Base-by-base conservation (phyloP, 805 yeast species). In the Metschnikowia chrysomelidarum region DNA sequence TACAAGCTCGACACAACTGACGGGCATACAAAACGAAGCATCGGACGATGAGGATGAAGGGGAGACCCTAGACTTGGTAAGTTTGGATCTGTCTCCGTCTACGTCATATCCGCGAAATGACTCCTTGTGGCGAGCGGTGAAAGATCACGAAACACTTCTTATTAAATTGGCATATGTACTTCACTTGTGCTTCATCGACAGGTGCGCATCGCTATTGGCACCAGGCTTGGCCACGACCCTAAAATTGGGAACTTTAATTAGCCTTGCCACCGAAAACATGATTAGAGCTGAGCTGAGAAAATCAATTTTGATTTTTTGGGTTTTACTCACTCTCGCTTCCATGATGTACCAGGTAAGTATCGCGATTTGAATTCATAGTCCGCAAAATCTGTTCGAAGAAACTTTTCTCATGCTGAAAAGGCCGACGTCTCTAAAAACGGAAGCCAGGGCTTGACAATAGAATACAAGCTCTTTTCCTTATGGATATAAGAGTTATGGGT, bases 401-500 rank as follows among this genome's bases (percentile, higher is more conserved):
- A n/a, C n/a, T n/a, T n/a, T n/a, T n/a, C n/a, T n/a, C n/a, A n/a
- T n/a, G n/a, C n/a, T n/a, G n/a, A n/a, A n/a, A n/a, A n/a, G n/a
- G n/a, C n/a, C n/a, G n/a, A n/a, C n/a, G n/a, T n/a, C n/a, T n/a
- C n/a, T n/a, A n/a, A n/a, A n/a, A n/a, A n/a, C n/a, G n/a, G n/a
- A n/a, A n/a, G n/a, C n/a, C n/a, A n/a, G n/a, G n/a, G n/a, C n/a
- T n/a, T n/a, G 17, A 20, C 7, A 10, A 20, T 10, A 29, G 32
- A 20, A 6, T 19, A 7, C 8, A 14, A 7, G 16, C 4, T 6
- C 7, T 19, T 20, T 19, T 30, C 19, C 12, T 17, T 26, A 24
- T 36, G 40, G 24, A 41, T 42, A 25, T 46, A 46, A 2, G 23
- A 17, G 20, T 46, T 44, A 24, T 32, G 38, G 3, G 25, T 40